Percentiles rank a stretch among this genome's conserved stretches.
Evolutionary conservation across 2,329 filamentous ascomycete species (phyloP).

Genomic region (Xylariaceae sp.): DNA sequence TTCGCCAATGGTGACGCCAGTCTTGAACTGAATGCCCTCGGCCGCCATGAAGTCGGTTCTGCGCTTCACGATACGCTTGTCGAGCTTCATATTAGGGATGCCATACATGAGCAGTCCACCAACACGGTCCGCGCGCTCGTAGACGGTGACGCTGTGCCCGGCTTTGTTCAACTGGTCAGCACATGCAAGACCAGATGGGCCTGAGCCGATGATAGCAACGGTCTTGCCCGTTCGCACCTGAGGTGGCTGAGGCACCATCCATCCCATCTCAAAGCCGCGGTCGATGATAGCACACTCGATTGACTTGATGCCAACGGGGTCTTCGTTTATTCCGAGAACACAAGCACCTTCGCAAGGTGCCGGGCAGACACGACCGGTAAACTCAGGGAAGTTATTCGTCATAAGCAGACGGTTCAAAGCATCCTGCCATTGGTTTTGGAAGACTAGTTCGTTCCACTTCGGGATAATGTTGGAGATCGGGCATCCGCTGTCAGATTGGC

Average conservation of each 20-base stretch:
- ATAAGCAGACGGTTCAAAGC: slow-evolving; percentile 87
- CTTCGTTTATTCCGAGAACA: slow-evolving; percentile 93
- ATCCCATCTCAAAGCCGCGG: slow-evolving; percentile 95
- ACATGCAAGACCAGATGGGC: slow-evolving; percentile 82
- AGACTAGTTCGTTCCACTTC: slow-evolving; percentile 88
- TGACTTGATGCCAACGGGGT: slow-evolving; percentile 96
- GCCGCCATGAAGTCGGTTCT: slow-evolving; percentile 92
- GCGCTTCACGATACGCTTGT: slow-evolving; percentile 95
- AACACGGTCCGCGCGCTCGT: slow-evolving; percentile 85
- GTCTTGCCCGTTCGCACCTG: slow-evolving; percentile 81
- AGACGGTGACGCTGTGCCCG: slow-evolving; percentile 84
- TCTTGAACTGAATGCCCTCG: slow-evolving; percentile 82
- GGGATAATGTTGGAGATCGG: slow-evolving; percentile 97
- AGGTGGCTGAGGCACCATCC: slow-evolving; percentile 86
- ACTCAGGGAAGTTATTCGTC: slow-evolving; percentile 99
- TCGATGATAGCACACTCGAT: slow-evolving; percentile 98
- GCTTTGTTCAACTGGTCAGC: slow-evolving; percentile 94
- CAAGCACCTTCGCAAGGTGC: slow-evolving; percentile 96
- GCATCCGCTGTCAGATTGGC: slow-evolving; percentile 92
- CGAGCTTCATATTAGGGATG: slow-evolving; percentile 99
- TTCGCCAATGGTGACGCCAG: slow-evolving; percentile 74
- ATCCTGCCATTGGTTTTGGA: slow-evolving; percentile 78
- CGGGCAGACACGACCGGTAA: slow-evolving; percentile 94
- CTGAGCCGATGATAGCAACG: slow-evolving; percentile 86
- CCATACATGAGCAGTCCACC: slow-evolving; percentile 97